A percentile compares a stretch with the other conserved stretches of the same genome.
Evolutionary conservation across 2,329 filamentous ascomycete species (phyloP).

Genomic region (Fusarium gaditjirri): DNA sequence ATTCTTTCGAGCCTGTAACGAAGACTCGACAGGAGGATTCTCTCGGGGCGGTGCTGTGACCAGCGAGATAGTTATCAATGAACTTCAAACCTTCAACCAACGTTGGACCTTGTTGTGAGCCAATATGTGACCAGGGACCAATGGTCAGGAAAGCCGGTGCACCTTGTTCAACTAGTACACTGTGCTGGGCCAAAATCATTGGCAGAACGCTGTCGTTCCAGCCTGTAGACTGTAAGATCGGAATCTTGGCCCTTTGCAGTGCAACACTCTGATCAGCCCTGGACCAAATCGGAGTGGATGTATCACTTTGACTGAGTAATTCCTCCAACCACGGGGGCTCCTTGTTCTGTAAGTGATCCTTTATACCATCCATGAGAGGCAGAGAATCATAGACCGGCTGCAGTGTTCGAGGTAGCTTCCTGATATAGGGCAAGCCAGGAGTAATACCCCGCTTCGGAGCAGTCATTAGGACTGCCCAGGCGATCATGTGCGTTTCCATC

Average conservation of each 20-base stretch:
- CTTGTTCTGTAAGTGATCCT: neutral
- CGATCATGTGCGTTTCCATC: neutral
- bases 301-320: neutral
- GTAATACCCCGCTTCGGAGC: neutral
- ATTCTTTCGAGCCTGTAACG: fast-evolving
- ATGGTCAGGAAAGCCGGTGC: neutral
- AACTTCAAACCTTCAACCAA: neutral
- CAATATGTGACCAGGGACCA: neutral
- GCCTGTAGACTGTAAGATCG: neutral
- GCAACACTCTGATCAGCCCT: neutral
- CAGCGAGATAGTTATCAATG: neutral
- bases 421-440: neutral
- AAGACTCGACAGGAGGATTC: fast-evolving
- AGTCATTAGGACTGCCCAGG: neutral
- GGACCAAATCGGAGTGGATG: neutral
- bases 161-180: neutral
- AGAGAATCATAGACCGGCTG: neutral
- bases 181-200: neutral
- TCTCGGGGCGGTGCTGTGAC: fast-evolving
- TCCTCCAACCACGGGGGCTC: neutral
- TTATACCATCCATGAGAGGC: neutral
- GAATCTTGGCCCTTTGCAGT: neutral
- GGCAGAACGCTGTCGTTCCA: neutral
- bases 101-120: neutral
- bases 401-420: fast-evolving